Percentiles rank a stretch among this genome's conserved stretches.
Conservation (phyloP, 106 monocot species). For the Agapanthus africanus region DNA sequence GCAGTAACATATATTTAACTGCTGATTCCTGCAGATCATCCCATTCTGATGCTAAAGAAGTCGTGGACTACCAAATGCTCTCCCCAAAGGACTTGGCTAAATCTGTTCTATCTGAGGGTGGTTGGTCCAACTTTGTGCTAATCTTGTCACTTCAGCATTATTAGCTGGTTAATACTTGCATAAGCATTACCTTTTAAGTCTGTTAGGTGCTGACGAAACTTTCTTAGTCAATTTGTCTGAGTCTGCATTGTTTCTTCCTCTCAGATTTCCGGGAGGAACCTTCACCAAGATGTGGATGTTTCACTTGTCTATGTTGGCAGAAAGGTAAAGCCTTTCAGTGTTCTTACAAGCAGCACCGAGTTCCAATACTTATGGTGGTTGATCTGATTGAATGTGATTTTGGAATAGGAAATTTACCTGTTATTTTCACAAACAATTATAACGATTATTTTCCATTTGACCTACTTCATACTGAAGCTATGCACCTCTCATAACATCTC, state of each 20-base stretch:
- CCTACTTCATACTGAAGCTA: background rate
- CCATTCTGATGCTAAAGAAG: constrained; percentile 31
- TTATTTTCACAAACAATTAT: no score
- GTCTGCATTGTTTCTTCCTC: constrained; percentile 6
- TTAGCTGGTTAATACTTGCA: no score
- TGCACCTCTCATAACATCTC: background rate
- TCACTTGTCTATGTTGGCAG: constrained; percentile 78
- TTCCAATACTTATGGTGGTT: no score
- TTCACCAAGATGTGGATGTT: constrained; percentile 47
- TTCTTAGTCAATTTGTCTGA: background rate
- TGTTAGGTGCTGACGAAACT: background rate
- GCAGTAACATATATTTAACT: no score
- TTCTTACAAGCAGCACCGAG: no score
- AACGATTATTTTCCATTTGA: no score
- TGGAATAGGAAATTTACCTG: no score
- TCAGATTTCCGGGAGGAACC: constrained; percentile 53
- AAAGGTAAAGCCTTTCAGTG: constrained; percentile 40
- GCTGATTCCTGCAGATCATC: constrained; percentile 43
- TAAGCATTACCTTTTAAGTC: background rate
- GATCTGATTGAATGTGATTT: no score
- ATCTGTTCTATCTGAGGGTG: constrained; percentile 74
- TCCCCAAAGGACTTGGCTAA: constrained; percentile 62
- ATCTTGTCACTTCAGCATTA: no score
- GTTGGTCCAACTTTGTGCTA: constrained; percentile 88
- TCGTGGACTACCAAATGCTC: constrained; percentile 57